Evolutionary conservation across 2,329 filamentous ascomycete genomes (phyloP).

Genomic region (Tolypocladium inflatum): DNA sequence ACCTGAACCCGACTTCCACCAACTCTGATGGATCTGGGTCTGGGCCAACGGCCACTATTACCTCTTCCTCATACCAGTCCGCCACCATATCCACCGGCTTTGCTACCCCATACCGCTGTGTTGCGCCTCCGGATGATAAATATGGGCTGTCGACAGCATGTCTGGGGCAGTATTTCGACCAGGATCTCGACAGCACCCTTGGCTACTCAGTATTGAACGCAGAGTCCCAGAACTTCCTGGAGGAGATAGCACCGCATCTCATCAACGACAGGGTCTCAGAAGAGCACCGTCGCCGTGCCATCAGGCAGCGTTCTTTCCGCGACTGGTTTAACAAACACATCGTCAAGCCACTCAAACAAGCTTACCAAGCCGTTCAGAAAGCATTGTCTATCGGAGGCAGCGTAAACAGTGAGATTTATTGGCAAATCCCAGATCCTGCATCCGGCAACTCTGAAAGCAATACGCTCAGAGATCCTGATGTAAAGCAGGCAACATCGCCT

Average conservation of each 20-base stretch:
- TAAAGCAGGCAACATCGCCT: constrained; percentile 13
- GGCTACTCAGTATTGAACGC: constrained; percentile 6
- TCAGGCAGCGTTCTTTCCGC: neutral
- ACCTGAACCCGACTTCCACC: neutral
- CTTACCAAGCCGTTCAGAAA: constrained; percentile 1
- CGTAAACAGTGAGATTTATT: constrained; percentile 8
- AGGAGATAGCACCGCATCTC: neutral
- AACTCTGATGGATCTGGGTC: neutral
- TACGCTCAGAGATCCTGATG: constrained; percentile 8
- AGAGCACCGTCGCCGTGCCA: neutral
- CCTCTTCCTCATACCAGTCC: neutral
- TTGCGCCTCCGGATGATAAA: constrained; percentile 10
- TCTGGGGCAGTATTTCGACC: constrained; percentile 15
- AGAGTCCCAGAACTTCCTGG: neutral
- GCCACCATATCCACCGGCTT: neutral
- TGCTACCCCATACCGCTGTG: neutral
- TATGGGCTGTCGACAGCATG: constrained; percentile 16
- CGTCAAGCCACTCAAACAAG: neutral
- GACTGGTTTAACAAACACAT: neutral
- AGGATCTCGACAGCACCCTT: constrained; percentile 15
- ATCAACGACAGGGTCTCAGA: neutral
- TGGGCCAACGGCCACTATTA: neutral
- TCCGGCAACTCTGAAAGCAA: neutral
- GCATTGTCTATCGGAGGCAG: constrained; percentile 4
- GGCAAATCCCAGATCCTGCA: constrained; percentile 10